Base-by-base conservation (phyloP, 768 basidiomycete genomes). In the Serendipita indica region DNA sequence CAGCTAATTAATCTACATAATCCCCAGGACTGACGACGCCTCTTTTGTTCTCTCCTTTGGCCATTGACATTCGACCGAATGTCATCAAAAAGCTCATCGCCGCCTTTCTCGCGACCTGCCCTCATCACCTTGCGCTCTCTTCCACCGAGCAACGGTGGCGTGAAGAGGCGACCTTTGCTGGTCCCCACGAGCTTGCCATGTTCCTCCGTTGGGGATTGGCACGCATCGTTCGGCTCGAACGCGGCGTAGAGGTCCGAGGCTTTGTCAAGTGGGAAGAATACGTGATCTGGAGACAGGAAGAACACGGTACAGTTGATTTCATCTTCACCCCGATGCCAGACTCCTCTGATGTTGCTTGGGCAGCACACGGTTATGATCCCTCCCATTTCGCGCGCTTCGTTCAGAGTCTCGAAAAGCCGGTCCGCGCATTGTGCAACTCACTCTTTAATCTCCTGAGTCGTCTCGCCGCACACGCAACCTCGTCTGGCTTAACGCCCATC, bases 131-230 rank as follows among this genome's bases (percentile, higher is more conserved):
- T 41, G 10, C 28, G 2, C 14, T 34, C 73, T 75, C 39, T 82
- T 80, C 3, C 84, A 83, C 64, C 64, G 61, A 41, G 65, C 63
- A 61, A 61, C 64, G 30, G 60, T 89, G 84, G 82, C 75, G 79
- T 39, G 84, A 90, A 63, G 92, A 97, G 67, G 83, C 90, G 1
- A 72, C 74, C 33, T 88, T 94, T 65, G 87, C 90, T 0, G 83
- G 81, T 3, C 84, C 89, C 10, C 84, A 93, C 61, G 89, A 96
- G 65, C 74, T 98, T 13, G 91, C 85, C 3, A 92, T 93, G 84
- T 80, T 85, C 65, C 74, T 98, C 32, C 82, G 93, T 22, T 99
- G 96, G 96, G 89, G 84, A 32, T 77, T 98, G 3, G 86, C 83
- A 2, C 74, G 92, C 25, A 79, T 89, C 45, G 78, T 89, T 33